These are phyloP conservation scores for Fraxinus floribunda DNA, from an alignment of 305 asterid genomes.

Conservation along the genomic window DNA sequence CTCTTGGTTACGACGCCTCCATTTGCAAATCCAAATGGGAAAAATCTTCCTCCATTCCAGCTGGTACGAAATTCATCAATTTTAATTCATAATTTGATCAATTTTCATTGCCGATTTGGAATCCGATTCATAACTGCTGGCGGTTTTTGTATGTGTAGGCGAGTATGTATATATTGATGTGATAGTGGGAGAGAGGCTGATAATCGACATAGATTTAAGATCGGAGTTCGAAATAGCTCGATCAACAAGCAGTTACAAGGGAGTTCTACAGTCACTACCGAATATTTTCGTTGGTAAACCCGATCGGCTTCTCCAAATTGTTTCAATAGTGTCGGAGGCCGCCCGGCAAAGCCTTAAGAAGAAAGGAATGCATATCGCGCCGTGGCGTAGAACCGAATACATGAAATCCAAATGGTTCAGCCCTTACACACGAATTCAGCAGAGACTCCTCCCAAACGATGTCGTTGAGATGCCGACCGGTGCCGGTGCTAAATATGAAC, in stretches of 20 bases:
- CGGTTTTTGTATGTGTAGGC: slow-evolving; percentile 37
- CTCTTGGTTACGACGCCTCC: slow-evolving; percentile 70
- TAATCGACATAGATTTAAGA: slow-evolving; percentile 84
- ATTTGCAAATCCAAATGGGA: slow-evolving; percentile 94
- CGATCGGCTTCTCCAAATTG: slow-evolving; percentile 76
- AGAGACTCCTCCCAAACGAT: slow-evolving; percentile 14
- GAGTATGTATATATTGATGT: slow-evolving; percentile 89
- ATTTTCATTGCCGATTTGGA: not conserved
- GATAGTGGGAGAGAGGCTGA: slow-evolving; percentile 55
- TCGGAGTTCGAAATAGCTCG: slow-evolving; percentile 96
- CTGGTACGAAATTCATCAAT: slow-evolving; percentile 36
- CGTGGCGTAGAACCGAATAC: slow-evolving; percentile 92
- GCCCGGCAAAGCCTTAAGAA: slow-evolving; percentile 73
- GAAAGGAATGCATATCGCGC: slow-evolving; percentile 94
- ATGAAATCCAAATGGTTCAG: slow-evolving; percentile 82
- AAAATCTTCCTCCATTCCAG: slow-evolving; percentile 70
- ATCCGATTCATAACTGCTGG: not conserved
- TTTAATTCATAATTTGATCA: not conserved
- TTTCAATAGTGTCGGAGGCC: slow-evolving; percentile 75
- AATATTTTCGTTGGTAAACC: slow-evolving; percentile 71
- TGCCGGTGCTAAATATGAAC: slow-evolving; percentile 19
- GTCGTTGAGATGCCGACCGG: slow-evolving; percentile 19
- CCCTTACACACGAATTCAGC: slow-evolving; percentile 53
- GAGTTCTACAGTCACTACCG: slow-evolving; percentile 64
- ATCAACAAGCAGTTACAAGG: slow-evolving; percentile 62